phyloP scores from a whole-genome alignment of 768 basidiomycete genomes.

The Mycena rosella region DNA sequence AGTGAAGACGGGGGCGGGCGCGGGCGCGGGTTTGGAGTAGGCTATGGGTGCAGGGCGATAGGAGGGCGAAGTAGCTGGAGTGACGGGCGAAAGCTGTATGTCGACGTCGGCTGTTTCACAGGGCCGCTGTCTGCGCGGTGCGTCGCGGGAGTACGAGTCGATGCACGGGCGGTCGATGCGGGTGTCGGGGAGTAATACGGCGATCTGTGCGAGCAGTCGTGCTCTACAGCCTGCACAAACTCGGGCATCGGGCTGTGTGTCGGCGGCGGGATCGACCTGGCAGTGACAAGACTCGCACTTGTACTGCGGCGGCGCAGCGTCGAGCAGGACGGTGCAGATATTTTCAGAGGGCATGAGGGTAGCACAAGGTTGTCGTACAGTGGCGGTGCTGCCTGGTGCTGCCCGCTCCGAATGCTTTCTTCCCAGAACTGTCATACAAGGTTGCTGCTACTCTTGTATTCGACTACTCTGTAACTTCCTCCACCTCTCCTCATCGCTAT shows the following conservation, averaged over 20 bases:
- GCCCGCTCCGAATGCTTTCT: too few relatives aligned
- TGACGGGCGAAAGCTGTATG: background rate
- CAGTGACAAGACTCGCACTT: conserved; percentile 62
- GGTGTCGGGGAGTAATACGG: conserved; percentile 27
- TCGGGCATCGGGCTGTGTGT: conserved; percentile 48
- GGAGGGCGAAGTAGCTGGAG: conserved; percentile 23
- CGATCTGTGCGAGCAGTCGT: conserved; percentile 46
- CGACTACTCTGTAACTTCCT: too few relatives aligned
- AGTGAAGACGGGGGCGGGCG: conserved; percentile 33
- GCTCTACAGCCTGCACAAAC: conserved; percentile 66
- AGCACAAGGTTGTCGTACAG: background rate
- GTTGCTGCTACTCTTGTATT: too few relatives aligned
- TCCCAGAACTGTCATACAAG: too few relatives aligned
- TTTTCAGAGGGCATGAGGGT: conserved; percentile 67
- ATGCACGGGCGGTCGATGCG: conserved; percentile 23
- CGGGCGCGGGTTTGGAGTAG: conserved; percentile 22
- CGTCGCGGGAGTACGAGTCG: conserved; percentile 15
- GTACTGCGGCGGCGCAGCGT: conserved; percentile 48
- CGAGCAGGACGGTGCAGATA: conserved; percentile 42
- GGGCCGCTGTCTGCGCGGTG: background rate
- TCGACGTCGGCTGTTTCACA: background rate
- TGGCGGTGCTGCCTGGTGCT: too few relatives aligned
- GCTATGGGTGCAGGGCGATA: conserved; percentile 27
- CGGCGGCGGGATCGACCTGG: conserved; percentile 51
- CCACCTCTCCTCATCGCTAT: too few relatives aligned